Evolutionary conservation across 257 asterid species (phyloP), one percentile per base, ranked within the genome.

Genomic region (Primulina eburnea): DNA sequence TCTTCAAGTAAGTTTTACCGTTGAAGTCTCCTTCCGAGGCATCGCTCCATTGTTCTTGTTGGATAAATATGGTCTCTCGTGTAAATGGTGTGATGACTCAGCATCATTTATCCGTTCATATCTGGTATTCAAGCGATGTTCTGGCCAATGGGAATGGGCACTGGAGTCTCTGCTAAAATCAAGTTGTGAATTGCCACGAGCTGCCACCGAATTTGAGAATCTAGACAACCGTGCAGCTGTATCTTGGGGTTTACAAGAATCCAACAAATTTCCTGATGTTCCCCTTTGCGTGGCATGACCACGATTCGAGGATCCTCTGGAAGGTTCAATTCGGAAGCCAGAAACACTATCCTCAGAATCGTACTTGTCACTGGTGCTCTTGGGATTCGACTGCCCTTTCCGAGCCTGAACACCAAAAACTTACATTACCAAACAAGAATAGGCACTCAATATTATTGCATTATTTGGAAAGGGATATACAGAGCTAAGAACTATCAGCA

Each of bases 171-270:
- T 82, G 76, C 87, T 79, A 65, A 82, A 82, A 78, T 92, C 95
- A 32, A 86, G 87, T 29, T 80, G 85, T 16, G 97, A 83, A 76
- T 81, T 71, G 64, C 90, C 85, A 37, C 79, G 76, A 65, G 85
- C 79, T 16, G 90, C 93, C 65, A 89, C 88, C 7, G 96, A 92
- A 52, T 85, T 92, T 35, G 97, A 89, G 80, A 89, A 92, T 75
- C 84, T 78, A 62, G 96, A 83, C 78, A 89, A 68, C 12, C 84
- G 82, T 0, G 87, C 88, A 2, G 85, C 87, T 34, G 86, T 68
- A 43, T 76, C 87, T 52, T 78, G 86, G 43, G 84, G 78, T 78
- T 78, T 82, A 64, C 61, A 79, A 35, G 91, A 86, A 74, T 82
- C 83, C 66, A 70, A 33, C 50, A 76, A 69, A 72, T 75, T 77